A percentile compares a stretch with the other conserved stretches of the same genome.
Conservation (phyloP, 495 filamentous ascomycete species). For the Penicillium paxilli region DNA sequence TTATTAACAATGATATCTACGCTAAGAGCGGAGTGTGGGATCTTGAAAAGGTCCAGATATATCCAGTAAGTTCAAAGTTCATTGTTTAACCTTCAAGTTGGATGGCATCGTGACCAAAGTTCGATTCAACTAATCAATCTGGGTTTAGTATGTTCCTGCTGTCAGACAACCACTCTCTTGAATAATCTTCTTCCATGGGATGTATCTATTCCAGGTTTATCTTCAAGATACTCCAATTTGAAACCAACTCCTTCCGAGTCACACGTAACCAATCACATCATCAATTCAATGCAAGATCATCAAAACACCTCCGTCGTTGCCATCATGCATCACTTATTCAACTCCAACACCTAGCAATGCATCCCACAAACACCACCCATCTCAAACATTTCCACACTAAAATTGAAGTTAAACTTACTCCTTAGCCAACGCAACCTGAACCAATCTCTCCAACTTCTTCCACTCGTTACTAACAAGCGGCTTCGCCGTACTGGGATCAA, state of each 20-base stretch:
- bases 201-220: too few species aligned
- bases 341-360: too few species aligned
- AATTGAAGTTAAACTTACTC: conserved; percentile 21
- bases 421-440: conserved; percentile 25
- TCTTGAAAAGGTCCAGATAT: conserved; percentile 60
- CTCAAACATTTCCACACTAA: too few species aligned
- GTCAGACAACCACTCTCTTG: conserved; percentile 1
- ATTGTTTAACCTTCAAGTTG: neutral
- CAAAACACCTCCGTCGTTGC: too few species aligned
- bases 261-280: too few species aligned
- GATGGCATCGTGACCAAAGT: too few species aligned
- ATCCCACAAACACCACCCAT: too few species aligned
- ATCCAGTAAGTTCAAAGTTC: conserved; percentile 29
- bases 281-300: too few species aligned
- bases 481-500: conserved; percentile 30
- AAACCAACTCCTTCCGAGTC: too few species aligned
- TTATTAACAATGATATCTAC: conserved; percentile 69
- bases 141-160: neutral
- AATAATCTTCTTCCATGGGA: too few species aligned
- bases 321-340: too few species aligned
- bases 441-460: conserved; percentile 35
- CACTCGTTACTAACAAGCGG: conserved; percentile 31
- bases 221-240: too few species aligned
- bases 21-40: conserved; percentile 73
- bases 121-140: neutral